phyloP scores from a whole-genome alignment of 371 early-diverging fungal species.

The Rhizopus arrhizus region DNA sequence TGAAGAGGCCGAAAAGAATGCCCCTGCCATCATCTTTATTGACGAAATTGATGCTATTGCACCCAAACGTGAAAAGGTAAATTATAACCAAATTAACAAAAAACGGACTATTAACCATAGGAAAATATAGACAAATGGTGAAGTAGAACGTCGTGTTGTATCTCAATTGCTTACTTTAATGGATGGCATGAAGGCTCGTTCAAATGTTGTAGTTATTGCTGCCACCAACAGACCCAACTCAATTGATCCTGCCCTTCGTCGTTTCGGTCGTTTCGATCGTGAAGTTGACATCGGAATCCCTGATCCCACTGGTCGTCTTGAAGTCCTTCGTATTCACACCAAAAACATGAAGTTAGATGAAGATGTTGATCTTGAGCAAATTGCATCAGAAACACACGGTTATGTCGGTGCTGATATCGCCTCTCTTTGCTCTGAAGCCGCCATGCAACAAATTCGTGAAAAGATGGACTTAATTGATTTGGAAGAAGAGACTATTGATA shows the following conservation, averaged over 20 bases:
- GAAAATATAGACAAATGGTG: constrained; percentile 87
- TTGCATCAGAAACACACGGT: constrained; percentile 99
- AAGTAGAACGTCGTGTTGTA: constrained; percentile 99
- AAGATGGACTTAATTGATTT: constrained; percentile 99
- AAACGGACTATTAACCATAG: neutral
- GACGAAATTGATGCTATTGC: constrained; percentile 99
- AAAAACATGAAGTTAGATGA: constrained; percentile 99
- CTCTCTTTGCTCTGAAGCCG: constrained; percentile 99
- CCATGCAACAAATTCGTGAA: constrained; percentile 99
- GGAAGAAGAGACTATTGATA: constrained; percentile 99
- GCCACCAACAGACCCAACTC: constrained; percentile 99
- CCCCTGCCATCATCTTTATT: constrained; percentile 99
- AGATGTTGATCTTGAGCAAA: constrained; percentile 97
- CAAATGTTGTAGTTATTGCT: constrained; percentile 97
- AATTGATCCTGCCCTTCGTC: constrained; percentile 99
- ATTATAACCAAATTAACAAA: neutral
- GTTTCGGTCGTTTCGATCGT: constrained; percentile 99
- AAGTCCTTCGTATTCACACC: constrained; percentile 99
- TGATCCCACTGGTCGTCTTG: constrained; percentile 98
- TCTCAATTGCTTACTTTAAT: constrained; percentile 99
- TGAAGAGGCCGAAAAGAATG: constrained; percentile 98
- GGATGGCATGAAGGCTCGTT: constrained; percentile 99
- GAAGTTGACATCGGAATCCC: constrained; percentile 99
- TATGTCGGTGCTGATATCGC: constrained; percentile 99
- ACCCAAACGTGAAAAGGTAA: constrained; percentile 98